phyloP scores from a whole-genome alignment of 2,329 filamentous ascomycete species.

The Mariannaea sp. region DNA sequence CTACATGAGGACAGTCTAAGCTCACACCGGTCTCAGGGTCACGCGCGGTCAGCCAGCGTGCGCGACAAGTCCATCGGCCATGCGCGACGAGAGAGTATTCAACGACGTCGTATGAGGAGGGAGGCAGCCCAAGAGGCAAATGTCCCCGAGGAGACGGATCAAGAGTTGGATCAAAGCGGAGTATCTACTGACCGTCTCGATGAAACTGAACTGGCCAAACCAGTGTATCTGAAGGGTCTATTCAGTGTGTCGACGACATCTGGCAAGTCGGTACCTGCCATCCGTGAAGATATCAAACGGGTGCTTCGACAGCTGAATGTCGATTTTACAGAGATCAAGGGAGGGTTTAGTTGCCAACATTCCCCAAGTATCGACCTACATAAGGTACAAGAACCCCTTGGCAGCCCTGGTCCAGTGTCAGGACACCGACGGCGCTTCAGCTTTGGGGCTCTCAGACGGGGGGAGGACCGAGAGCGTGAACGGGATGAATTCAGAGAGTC shows the following conservation, averaged over 20 bases:
- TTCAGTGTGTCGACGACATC: constrained; percentile 98
- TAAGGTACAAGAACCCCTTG: constrained; percentile 67
- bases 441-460: constrained; percentile 69
- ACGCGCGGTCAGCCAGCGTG: constrained; percentile 65
- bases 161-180: constrained; percentile 69
- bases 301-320: constrained; percentile 87
- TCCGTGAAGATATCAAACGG: constrained; percentile 86
- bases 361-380: constrained; percentile 87
- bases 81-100: constrained; percentile 87
- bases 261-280: constrained; percentile 83
- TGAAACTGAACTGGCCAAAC: constrained; percentile 82
- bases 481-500: constrained; percentile 73
- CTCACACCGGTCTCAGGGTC: constrained; percentile 56
- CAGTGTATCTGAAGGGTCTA: constrained; percentile 92
- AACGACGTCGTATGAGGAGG: constrained; percentile 76
- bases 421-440: constrained; percentile 80
- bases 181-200: constrained; percentile 65
- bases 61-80: constrained; percentile 89
- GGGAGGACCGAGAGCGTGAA: constrained; percentile 67
- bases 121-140: constrained; percentile 76
- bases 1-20: constrained; percentile 57
- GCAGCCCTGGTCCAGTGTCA: constrained; percentile 60
- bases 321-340: constrained; percentile 90
- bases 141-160: constrained; percentile 89
- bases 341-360: constrained; percentile 89